Evolutionary conservation across 2,329 filamentous ascomycete species (phyloP).

Genomic region (Phialophora expanda): DNA sequence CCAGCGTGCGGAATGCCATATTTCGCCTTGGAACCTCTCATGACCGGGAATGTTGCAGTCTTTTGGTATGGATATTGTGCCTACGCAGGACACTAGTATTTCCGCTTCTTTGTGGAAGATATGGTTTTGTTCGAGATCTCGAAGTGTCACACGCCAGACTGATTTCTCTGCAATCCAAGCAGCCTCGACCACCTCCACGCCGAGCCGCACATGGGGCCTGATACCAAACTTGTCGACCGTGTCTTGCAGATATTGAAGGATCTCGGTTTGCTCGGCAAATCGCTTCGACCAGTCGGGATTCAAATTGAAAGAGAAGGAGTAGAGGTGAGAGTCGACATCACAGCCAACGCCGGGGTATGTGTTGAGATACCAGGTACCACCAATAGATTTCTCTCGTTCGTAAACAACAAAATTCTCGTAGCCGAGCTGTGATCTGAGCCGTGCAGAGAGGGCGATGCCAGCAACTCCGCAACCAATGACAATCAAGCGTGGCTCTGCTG

Average conservation of each 20-base stretch:
- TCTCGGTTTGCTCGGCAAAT: slow-evolving; percentile 56
- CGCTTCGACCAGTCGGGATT: slow-evolving; percentile 59
- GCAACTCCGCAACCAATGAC: slow-evolving; percentile 27
- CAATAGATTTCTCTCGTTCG: slow-evolving; percentile 18
- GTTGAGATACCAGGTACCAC: slow-evolving; percentile 29
- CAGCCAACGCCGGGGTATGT: slow-evolving; percentile 27
- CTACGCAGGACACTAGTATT: slow-evolving; percentile 44
- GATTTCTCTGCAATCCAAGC: slow-evolving; percentile 37
- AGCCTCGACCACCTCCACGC: slow-evolving; percentile 38
- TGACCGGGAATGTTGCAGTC: slow-evolving; percentile 53
- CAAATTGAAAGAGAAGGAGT: slow-evolving; percentile 61
- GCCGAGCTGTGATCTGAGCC: slow-evolving; percentile 7
- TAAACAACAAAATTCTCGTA: slow-evolving; percentile 21
- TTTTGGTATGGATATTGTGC: slow-evolving; percentile 41
- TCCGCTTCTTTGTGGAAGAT: slow-evolving; percentile 39
- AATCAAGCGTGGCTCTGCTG: slow-evolving; percentile 22
- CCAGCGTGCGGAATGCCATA: slow-evolving; percentile 65
- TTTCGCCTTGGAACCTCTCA: slow-evolving; percentile 58
- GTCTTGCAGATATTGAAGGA: slow-evolving; percentile 54
- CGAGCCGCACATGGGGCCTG: slow-evolving; percentile 39
- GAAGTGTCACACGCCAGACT: slow-evolving; percentile 42
- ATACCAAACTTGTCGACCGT: slow-evolving; percentile 45
- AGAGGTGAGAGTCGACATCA: slow-evolving; percentile 55
- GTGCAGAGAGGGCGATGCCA: slow-evolving; percentile 23
- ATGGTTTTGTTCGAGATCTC: slow-evolving; percentile 38